A percentile compares a stretch with the other conserved stretches of the same genome.
phyloP scores from a whole-genome alignment of 768 basidiomycete genomes.

The Russula sp. region DNA sequence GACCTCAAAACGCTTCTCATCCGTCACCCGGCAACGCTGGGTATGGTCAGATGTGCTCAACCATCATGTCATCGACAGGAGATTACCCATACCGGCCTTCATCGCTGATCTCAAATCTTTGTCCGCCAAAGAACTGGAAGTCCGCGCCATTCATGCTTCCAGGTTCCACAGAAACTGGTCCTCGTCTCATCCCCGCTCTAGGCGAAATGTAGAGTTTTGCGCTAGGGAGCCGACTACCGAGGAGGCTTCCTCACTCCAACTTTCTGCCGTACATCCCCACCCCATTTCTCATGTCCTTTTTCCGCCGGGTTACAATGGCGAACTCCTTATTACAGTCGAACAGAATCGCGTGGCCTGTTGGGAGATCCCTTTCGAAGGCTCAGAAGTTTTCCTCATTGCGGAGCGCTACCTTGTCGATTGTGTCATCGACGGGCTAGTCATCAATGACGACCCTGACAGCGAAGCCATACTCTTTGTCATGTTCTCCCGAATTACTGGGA shows the following conservation, averaged over 20 bases:
- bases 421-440: slow-evolving; percentile 28
- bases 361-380: slow-evolving; percentile 34
- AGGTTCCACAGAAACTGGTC: slow-evolving; percentile 34
- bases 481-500: slow-evolving; percentile 2
- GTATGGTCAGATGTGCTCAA: slow-evolving; percentile 35
- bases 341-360: slow-evolving; percentile 30
- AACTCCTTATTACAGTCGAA: slow-evolving; percentile 31
- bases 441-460: slow-evolving; percentile 30
- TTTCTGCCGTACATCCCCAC: slow-evolving; percentile 16
- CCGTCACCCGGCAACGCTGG: slow-evolving; percentile 34
- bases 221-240: slow-evolving; percentile 17
- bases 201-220: slow-evolving; percentile 27
- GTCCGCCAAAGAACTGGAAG: slow-evolving; percentile 32
- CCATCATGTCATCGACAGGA: slow-evolving; percentile 31
- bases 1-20: slow-evolving; percentile 30
- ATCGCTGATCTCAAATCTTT: slow-evolving; percentile 28
- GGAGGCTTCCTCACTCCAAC: slow-evolving; percentile 10
- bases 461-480: slow-evolving; percentile 27
- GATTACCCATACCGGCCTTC: slow-evolving; percentile 32
- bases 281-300: slow-evolving; percentile 30
- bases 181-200: slow-evolving; percentile 27
- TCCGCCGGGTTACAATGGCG: slow-evolving; percentile 29
- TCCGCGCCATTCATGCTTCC: slow-evolving; percentile 32
- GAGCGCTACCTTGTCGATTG: slow-evolving; percentile 24
- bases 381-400: slow-evolving; percentile 31